Evolutionary conservation across 2,329 filamentous ascomycete species (phyloP), one percentile per base, ranked within the genome.

Genomic region (Aspergillus latus): DNA sequence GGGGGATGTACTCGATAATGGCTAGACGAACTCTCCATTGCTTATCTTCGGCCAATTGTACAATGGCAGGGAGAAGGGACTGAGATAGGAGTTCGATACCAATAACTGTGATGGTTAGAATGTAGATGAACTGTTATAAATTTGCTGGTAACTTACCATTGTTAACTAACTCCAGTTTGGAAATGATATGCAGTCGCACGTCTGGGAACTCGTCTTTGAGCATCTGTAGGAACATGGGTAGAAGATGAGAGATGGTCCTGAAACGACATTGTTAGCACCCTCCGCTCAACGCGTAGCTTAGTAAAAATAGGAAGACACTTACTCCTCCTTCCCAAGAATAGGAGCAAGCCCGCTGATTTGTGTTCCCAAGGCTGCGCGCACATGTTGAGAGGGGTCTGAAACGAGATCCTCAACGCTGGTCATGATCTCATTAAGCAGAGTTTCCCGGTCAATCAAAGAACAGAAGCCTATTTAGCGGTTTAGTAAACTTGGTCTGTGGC

Each of bases 171-270:
- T 99, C 95, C 54, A 99, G 86, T 78, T 99, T 99, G n/a, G 94
- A 97, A 70, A 99, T 99, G 74, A 99, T 99, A 78, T 99, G 96
- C 58, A 99, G 86, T 61, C 94, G 89, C 50, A 99, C 94, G 72
- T 99, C 94, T 21, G 94, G 94, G 75, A 97, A 97, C 72, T 99
- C 94, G 69, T 99, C 94, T 83, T 97, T 99, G 68, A 99, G 87
- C 94, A 99, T 99, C 74, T 96, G 90, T 52, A 99, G 83, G 77
- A 99, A 97, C 93, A 99, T 99, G 52, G 94, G 94, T 44, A 99
- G 84, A 44, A 99, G 86, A 73, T 99, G 94, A 66, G 94, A 88
- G 64, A 96, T 97, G 30, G 94, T 99, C 76, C 90, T 94, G 64
- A 1, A 46, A 37, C 54, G 58, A 65, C 42, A 16, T 21, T 44